Conservation (phyloP, 176 grass and related monocot genomes). For the Eragrostis nindensis region DNA sequence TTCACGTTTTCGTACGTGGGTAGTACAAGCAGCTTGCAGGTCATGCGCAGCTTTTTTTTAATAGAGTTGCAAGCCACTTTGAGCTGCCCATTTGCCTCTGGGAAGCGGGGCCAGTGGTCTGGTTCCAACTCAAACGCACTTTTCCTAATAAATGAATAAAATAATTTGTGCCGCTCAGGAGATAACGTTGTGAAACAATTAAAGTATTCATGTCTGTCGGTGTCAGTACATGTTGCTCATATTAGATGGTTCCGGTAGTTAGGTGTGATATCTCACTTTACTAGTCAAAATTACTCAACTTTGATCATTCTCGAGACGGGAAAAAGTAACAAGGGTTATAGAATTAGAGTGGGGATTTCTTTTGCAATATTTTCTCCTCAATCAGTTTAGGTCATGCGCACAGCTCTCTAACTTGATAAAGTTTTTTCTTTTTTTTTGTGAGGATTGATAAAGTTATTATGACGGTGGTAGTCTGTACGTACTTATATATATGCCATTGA, state of each 20-base stretch:
- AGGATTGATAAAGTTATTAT: too few relatives aligned
- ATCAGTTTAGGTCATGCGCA: background rate
- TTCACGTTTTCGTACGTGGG: constrained; percentile 22
- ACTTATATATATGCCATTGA: too few relatives aligned
- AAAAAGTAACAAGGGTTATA: background rate
- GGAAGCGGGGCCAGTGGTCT: background rate
- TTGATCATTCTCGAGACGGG: background rate
- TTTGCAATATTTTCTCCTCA: background rate
- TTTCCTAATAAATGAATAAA: background rate
- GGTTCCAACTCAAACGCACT: background rate
- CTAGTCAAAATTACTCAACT: background rate
- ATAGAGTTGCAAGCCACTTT: background rate
- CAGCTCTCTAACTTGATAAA: too few relatives aligned
- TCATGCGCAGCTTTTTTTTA: background rate
- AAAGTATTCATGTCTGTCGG: background rate
- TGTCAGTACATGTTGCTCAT: constrained; percentile 31
- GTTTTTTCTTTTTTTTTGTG: too few relatives aligned
- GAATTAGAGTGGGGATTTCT: too few relatives aligned
- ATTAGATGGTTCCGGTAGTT: constrained; percentile 20
- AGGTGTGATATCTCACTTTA: constrained; percentile 6
- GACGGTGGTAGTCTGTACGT: too few relatives aligned
- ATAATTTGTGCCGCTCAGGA: background rate
- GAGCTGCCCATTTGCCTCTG: background rate
- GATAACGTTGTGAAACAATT: constrained; percentile 7
- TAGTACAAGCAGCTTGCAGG: background rate